A percentile compares a stretch with the other conserved stretches of the same genome.
Evolutionary conservation across 805 yeast species (phyloP).

Genomic region (Yueomyces sp.): DNA sequence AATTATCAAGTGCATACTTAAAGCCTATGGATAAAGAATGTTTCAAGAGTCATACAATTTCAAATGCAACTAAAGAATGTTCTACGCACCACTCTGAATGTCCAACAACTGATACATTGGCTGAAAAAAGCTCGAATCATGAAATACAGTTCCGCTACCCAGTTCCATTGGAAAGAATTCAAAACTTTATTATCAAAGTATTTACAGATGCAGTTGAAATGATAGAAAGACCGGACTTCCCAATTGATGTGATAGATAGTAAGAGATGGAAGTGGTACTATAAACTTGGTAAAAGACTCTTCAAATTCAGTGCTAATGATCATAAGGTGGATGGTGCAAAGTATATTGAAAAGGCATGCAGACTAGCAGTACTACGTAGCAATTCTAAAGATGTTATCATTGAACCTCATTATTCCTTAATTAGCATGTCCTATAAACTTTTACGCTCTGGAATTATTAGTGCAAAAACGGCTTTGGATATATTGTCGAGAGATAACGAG

Average conservation of each 20-base stretch:
- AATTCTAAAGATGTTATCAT: conserved; percentile 41
- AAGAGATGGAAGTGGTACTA: conserved; percentile 44
- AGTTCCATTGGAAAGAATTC: background rate
- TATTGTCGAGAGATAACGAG: conserved; percentile 27
- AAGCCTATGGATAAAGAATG: conserved; percentile 55
- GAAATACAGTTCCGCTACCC: background rate
- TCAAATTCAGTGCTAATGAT: conserved; percentile 30
- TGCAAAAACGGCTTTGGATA: conserved; percentile 26
- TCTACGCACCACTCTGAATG: no score
- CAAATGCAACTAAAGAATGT: background rate
- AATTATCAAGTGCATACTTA: conserved; percentile 37
- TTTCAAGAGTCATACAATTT: conserved; percentile 17
- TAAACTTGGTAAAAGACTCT: conserved; percentile 43
- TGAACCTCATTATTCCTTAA: conserved; percentile 66
- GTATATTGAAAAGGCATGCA: conserved; percentile 32
- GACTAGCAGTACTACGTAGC: conserved; percentile 24
- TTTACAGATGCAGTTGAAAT: background rate
- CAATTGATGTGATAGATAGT: conserved; percentile 1
- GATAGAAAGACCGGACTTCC: conserved; percentile 4
- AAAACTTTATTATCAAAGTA: background rate
- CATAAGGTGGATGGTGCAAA: conserved; percentile 5
- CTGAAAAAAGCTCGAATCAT: background rate
- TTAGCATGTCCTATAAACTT: conserved; percentile 46
- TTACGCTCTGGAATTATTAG: conserved; percentile 27
- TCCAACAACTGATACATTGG: background rate